Percentiles rank a stretch among this genome's conserved stretches.
Conservation (phyloP, 768 basidiomycete genomes). For the Kwoniella heveanensis region DNA sequence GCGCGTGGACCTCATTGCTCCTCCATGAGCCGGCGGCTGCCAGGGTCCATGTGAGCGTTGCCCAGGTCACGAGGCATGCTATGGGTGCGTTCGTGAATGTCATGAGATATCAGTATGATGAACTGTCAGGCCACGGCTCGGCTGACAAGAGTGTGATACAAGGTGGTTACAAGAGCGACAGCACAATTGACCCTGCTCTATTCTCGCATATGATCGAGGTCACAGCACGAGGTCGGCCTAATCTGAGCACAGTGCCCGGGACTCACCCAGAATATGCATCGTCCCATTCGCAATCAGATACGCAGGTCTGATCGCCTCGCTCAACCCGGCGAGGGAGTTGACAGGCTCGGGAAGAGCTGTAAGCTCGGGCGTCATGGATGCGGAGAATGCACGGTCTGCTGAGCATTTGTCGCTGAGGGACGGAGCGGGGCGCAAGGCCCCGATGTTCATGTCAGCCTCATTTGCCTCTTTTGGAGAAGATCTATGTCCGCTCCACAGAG, state of each 20-base stretch:
- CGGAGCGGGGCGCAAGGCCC: background rate
- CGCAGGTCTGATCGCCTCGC: slow-evolving; percentile 12
- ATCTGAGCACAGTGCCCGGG: background rate
- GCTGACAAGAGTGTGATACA: too few species aligned
- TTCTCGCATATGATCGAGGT: too few species aligned
- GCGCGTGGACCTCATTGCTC: slow-evolving; percentile 22
- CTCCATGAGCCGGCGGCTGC: slow-evolving; percentile 39
- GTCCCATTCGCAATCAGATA: slow-evolving; percentile 33
- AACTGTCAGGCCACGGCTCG: too few species aligned
- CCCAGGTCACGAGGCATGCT: slow-evolving; percentile 27
- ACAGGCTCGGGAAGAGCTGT: slow-evolving; percentile 13
- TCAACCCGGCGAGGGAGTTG: slow-evolving; percentile 11
- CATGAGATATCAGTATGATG: too few species aligned
- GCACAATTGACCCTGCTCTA: too few species aligned
- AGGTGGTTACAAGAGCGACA: too few species aligned
- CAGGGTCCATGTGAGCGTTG: slow-evolving; percentile 33
- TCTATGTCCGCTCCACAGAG: too few species aligned
- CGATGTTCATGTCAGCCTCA: background rate
- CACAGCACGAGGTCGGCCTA: background rate
- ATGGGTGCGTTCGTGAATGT: background rate
- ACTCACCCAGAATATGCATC: slow-evolving; percentile 36
- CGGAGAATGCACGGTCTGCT: slow-evolving; percentile 10
- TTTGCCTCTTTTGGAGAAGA: too few species aligned
- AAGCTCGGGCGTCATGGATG: slow-evolving; percentile 10
- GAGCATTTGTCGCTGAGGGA: slow-evolving; percentile 25